These are phyloP conservation scores for Sutorius australiensis DNA, from an alignment of 768 basidiomycete genomes.

Conservation along the genomic window DNA sequence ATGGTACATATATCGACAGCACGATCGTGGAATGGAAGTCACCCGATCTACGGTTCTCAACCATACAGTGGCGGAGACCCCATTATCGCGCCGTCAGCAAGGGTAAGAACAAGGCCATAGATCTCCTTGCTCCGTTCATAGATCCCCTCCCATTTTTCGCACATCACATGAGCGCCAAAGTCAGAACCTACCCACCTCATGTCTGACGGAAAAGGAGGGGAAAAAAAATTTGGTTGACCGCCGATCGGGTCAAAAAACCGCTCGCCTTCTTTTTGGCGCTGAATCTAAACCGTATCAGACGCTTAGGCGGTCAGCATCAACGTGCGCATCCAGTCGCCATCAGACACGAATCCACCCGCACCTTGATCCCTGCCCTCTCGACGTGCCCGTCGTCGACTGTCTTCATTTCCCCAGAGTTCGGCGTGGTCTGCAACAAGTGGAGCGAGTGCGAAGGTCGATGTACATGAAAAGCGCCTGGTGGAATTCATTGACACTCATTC, in stretches of 20 bases:
- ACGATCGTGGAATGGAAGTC: constrained; percentile 1
- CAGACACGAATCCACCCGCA: not conserved
- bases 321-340: constrained; percentile 1
- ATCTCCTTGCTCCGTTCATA: not conserved
- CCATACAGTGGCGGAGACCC: not conserved
- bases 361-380: not conserved
- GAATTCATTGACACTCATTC: not conserved
- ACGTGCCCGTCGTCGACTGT: not conserved
- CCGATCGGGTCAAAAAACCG: constrained; percentile 2
- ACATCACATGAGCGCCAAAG: not conserved
- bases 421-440: not conserved
- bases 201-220: not conserved
- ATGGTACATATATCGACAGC: not conserved
- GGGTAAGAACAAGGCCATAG: not conserved
- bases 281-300: not conserved
- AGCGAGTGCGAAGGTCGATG: not conserved
- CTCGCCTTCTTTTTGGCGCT: not conserved
- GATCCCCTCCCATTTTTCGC: constrained; percentile 4
- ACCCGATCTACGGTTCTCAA: not conserved
- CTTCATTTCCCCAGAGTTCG: not conserved
- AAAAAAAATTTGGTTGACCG: not conserved
- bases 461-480: not conserved
- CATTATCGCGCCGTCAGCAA: not conserved
- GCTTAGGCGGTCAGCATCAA: constrained; percentile 1
- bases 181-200: constrained; percentile 4